phyloP scores from a whole-genome alignment of 1,284 basidiomycete genomes.

The Gomphus bonarii region DNA sequence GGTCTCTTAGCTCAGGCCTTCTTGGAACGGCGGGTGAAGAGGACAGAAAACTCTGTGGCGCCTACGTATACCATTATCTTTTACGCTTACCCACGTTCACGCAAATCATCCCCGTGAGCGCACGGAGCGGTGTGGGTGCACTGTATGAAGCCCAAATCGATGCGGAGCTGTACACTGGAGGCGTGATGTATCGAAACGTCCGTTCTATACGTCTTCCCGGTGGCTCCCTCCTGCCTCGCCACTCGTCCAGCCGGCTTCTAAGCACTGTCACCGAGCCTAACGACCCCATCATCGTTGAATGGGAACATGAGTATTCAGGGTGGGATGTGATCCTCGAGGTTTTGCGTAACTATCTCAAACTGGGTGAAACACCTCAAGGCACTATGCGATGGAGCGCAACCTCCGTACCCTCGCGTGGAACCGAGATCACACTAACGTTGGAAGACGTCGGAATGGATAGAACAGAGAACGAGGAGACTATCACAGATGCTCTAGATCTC shows the following conservation, averaged over 20 bases:
- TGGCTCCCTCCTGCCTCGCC: conserved; percentile 54
- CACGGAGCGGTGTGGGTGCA: conserved; percentile 52
- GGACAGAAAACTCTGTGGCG: conserved; percentile 44
- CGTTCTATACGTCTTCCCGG: conserved; percentile 67
- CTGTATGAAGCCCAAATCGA: conserved; percentile 53
- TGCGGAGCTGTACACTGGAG: conserved; percentile 41
- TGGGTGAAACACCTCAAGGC: conserved; percentile 35
- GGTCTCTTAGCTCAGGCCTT: conserved; percentile 51
- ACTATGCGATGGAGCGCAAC: conserved; percentile 13
- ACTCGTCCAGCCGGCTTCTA: conserved; percentile 61
- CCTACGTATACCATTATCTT: conserved; percentile 67
- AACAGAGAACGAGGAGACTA: conserved; percentile 46
- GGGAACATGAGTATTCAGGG: conserved; percentile 72
- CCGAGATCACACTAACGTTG: conserved; percentile 23
- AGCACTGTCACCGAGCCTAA: conserved; percentile 47
- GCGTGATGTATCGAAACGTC: conserved; percentile 54
- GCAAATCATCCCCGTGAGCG: conserved; percentile 53
- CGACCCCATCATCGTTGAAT: conserved; percentile 66
- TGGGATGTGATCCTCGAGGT: conserved; percentile 78
- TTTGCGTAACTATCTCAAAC: conserved; percentile 61
- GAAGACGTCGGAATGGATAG: conserved; percentile 64
- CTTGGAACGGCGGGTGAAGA: conserved; percentile 40
- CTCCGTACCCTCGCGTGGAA: conserved; percentile 28
- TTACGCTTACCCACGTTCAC: conserved; percentile 66
- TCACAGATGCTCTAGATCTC: conserved; percentile 70